phyloP scores from a whole-genome alignment of 768 basidiomycete genomes.

The Inosperma sp. region DNA sequence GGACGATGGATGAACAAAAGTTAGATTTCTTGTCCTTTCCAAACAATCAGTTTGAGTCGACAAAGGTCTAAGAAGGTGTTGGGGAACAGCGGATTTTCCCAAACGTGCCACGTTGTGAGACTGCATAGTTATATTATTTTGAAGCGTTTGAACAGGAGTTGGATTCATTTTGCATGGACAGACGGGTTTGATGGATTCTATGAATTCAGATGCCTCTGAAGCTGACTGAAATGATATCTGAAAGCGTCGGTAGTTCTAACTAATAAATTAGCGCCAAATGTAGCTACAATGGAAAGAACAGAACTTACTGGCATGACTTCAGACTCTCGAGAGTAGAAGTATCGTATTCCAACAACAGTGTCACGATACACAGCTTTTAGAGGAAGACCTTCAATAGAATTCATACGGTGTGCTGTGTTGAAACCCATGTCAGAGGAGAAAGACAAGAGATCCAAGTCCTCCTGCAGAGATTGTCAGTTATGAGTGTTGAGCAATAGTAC shows the following conservation, averaged over 20 bases:
- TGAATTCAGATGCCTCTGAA: slow-evolving; percentile 48
- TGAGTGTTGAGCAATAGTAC: background rate
- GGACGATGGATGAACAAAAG: slow-evolving; percentile 8
- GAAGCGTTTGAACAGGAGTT: slow-evolving; percentile 12
- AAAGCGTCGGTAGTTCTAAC: slow-evolving; percentile 67
- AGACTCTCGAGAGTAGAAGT: slow-evolving; percentile 48
- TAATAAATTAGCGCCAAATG: background rate
- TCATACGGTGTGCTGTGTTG: slow-evolving; percentile 27
- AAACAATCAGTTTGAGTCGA: background rate
- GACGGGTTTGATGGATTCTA: slow-evolving; percentile 57
- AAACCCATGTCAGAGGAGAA: slow-evolving; percentile 47
- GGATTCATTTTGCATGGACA: slow-evolving; percentile 72
- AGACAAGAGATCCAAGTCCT: slow-evolving; percentile 69
- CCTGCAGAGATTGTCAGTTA: slow-evolving; percentile 39
- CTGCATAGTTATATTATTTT: background rate
- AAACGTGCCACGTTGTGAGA: background rate
- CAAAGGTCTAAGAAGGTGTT: background rate
- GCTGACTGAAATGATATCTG: slow-evolving; percentile 64
- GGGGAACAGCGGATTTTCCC: slow-evolving; percentile 3
- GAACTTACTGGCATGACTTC: background rate
- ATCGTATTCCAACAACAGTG: slow-evolving; percentile 68
- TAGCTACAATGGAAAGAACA: background rate
- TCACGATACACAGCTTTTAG: slow-evolving; percentile 79
- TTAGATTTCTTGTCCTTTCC: background rate
- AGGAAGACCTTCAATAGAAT: slow-evolving; percentile 53